These are phyloP conservation scores for Cryptococcus hybrid DNA, from an alignment of 1,284 basidiomycete genomes.

Conservation along the genomic window DNA sequence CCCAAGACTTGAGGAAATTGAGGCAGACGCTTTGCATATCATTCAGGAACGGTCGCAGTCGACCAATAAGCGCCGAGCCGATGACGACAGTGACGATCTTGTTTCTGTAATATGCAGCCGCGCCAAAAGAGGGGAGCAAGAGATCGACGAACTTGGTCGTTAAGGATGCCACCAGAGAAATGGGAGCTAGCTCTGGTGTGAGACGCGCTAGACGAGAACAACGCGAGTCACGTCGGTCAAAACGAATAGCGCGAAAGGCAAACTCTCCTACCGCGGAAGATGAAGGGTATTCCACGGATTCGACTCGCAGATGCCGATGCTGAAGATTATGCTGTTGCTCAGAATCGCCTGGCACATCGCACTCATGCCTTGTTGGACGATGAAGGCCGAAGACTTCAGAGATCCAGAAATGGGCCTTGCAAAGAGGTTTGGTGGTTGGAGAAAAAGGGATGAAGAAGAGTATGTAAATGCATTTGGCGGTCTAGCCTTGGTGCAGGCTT, in stretches of 20 bases:
- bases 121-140: constrained; percentile 47
- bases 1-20: constrained; percentile 78
- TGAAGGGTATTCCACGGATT: constrained; percentile 84
- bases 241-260: constrained; percentile 55
- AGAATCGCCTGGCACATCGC: constrained; percentile 58
- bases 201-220: constrained; percentile 61
- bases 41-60: constrained; percentile 72
- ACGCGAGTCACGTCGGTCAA: constrained; percentile 52
- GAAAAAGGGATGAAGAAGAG: constrained; percentile 70
- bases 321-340: constrained; percentile 67
- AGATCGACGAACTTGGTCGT: constrained; percentile 64
- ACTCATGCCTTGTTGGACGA: constrained; percentile 65
- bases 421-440: constrained; percentile 76
- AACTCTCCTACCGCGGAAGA: constrained; percentile 53
- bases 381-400: constrained; percentile 74
- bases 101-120: constrained; percentile 46
- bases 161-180: constrained; percentile 19
- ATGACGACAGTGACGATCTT: constrained; percentile 83
- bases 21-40: constrained; percentile 71
- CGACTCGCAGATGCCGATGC: constrained; percentile 61
- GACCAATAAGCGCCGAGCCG: constrained; percentile 61
- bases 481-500: constrained; percentile 80
- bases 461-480: constrained; percentile 89
- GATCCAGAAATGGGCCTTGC: constrained; percentile 73
- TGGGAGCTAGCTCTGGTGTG: constrained; percentile 51